A percentile compares a stretch with the other conserved stretches of the same genome.
These are phyloP conservation scores for Eucalyptus regnans DNA, from an alignment of 345 rosid genomes.

Conservation along the genomic window DNA sequence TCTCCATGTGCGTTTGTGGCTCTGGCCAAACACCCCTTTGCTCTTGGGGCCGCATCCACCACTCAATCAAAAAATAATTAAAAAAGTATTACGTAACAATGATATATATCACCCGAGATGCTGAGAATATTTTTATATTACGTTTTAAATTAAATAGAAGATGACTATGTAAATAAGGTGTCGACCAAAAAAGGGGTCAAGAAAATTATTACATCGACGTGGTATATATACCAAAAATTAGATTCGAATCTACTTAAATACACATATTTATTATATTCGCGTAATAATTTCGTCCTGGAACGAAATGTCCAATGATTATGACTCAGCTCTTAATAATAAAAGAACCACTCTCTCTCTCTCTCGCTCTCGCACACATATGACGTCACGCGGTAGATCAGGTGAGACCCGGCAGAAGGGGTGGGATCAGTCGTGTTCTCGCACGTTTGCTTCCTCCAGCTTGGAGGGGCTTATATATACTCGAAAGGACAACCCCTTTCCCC, in stretches of 20 bases:
- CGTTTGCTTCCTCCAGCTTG: background rate
- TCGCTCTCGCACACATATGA: background rate
- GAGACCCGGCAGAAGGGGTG: background rate
- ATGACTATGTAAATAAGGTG: background rate
- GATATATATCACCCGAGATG: background rate
- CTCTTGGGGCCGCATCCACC: background rate
- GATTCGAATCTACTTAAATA: background rate
- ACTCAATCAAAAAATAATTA: background rate
- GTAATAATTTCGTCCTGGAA: background rate
- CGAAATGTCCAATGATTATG: background rate
- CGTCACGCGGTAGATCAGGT: background rate
- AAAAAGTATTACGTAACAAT: background rate
- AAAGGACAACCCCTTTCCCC: background rate
- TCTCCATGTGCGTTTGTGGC: background rate
- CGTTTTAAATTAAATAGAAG: background rate
- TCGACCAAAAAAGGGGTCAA: background rate
- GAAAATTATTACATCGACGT: background rate
- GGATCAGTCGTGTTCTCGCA: background rate
- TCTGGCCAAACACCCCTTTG: background rate
- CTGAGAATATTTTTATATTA: rapidly evolving
- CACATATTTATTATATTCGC: background rate
- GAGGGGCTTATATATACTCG: background rate
- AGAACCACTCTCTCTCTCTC: background rate
- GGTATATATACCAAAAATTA: background rate
- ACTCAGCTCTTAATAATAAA: too few relatives aligned